phyloP scores from a whole-genome alignment of 2,329 filamentous ascomycete genomes.

The Diatrype stigma region DNA sequence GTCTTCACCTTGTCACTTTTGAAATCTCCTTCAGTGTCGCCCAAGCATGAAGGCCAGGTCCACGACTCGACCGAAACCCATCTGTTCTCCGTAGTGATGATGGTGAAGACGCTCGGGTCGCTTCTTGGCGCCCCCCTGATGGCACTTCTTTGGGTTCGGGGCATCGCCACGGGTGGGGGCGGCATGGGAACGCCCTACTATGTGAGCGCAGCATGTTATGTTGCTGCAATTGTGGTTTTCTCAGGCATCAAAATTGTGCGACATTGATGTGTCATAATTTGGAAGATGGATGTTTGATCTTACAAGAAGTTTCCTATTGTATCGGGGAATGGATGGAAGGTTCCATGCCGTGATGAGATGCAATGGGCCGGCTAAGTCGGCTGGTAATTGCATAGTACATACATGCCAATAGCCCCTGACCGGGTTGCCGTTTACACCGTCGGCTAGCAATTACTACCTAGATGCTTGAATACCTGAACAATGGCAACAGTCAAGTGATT shows the following conservation, averaged over 20 bases:
- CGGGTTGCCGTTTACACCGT: no score
- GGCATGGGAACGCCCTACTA: constrained; percentile 37
- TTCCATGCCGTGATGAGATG: not conserved
- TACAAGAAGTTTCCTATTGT: no score
- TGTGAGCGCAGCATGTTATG: constrained; percentile 35
- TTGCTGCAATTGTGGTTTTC: constrained; percentile 31
- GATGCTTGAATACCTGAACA: no score
- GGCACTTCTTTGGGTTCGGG: constrained; percentile 43
- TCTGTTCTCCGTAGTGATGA: constrained; percentile 48
- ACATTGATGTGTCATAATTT: not conserved
- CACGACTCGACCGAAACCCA: constrained; percentile 28
- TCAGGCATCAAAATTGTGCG: constrained; percentile 17
- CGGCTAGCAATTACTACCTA: no score
- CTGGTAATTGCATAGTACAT: no score
- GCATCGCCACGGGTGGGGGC: constrained; percentile 33
- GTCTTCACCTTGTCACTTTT: constrained; percentile 47
- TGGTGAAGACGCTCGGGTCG: constrained; percentile 44
- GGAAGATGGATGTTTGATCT: no score
- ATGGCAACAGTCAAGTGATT: no score
- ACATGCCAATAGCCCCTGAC: no score
- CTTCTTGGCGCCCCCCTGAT: constrained; percentile 44
- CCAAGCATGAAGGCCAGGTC: constrained; percentile 11
- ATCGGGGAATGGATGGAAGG: no score
- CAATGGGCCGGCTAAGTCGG: no score
- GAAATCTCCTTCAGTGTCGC: constrained; percentile 38